Percentiles rank a stretch among this genome's conserved stretches.
phyloP scores from a whole-genome alignment of 2,329 filamentous ascomycete genomes.

The Fonsecaea multimorphosa region DNA sequence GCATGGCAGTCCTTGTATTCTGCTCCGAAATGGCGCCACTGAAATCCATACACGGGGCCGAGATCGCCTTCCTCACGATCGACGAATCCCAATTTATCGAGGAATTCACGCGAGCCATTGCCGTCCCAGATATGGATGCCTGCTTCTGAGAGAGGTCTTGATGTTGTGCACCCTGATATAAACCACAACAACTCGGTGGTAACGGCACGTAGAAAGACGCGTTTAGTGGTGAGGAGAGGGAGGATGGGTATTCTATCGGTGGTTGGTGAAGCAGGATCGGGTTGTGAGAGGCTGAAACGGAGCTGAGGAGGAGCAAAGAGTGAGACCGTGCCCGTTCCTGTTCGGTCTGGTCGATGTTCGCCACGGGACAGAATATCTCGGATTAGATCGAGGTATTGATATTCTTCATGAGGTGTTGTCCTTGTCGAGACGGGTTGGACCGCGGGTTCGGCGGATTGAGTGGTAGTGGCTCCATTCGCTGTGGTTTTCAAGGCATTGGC shows the following conservation, averaged over 20 bases:
- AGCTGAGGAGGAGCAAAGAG: constrained; percentile 86
- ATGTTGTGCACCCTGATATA: constrained; percentile 81
- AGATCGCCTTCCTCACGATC: constrained; percentile 88
- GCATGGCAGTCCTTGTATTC: constrained; percentile 78
- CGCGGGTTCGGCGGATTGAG: not conserved
- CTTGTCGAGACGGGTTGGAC: constrained; percentile 3
- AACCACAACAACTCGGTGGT: constrained; percentile 97
- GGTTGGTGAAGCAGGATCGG: constrained; percentile 46
- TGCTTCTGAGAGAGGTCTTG: constrained; percentile 73
- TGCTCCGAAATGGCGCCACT: constrained; percentile 98
- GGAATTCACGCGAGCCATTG: constrained; percentile 87
- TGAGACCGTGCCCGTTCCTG: constrained; percentile 89
- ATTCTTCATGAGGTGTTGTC: constrained; percentile 72
- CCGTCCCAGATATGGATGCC: constrained; percentile 99
- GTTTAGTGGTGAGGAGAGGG: constrained; percentile 94
- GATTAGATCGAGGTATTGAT: constrained; percentile 91
- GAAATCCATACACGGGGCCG: constrained; percentile 96
- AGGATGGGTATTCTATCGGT: constrained; percentile 66
- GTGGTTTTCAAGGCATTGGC: constrained; percentile 25
- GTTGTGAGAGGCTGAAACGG: constrained; percentile 79
- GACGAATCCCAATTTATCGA: constrained; percentile 80
- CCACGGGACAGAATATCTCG: constrained; percentile 80
- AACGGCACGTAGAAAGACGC: constrained; percentile 89
- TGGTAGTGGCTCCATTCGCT: constrained; percentile 8
- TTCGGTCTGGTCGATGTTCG: constrained; percentile 89